Base-by-base conservation (phyloP, 2,329 filamentous ascomycete genomes). In the Scopulariopsis brevicaulis region DNA sequence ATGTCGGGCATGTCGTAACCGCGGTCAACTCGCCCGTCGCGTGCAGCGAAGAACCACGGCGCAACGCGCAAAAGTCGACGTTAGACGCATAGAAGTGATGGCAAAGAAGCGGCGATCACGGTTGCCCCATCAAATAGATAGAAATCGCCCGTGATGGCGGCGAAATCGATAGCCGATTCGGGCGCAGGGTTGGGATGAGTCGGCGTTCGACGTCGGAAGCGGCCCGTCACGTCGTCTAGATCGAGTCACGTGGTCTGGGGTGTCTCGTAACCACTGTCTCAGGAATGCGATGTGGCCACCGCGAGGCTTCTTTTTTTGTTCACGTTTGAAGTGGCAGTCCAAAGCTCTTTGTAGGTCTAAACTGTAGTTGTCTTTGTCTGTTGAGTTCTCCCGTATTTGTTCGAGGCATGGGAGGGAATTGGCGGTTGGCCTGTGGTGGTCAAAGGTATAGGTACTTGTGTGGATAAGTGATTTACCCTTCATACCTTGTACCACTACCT, bases 1-100 rank as follows among this genome's bases (percentile, higher is more conserved):
- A 87, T 50, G 73, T 86, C 84, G 65, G 83, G 83, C 83, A 86
- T 86, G 63, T 65, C 67, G 66, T 64, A 54, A n/a, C 59, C 60
- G 61, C 61, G 56, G 35, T 65, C 64, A 67, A 63, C 64, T 65
- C 64, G 65, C 61, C 64, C 64, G 75, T 77, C 77, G 78, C 77
- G 75, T 73, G 73, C 74, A 69, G 69, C 70, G 66, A 65, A 68
- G 62, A 62, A 69, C 74, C 74, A 71, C 73, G 70, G 74, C 74
- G 73, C 74, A 68, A 69, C 68, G 72, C 68, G 69, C 65, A 68
- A 69, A 66, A 63, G 59, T 66, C 68, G 63, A 72, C 73, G 76
- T 76, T 71, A 69, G 72, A 68, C 67, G 69, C 72, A 74, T 73
- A 63, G 68, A 74, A 68, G 63, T 65, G 67, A 65, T 65, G 67